Evolutionary conservation across 192 early-diverging fungal genomes (phyloP), one percentile per base, ranked within the genome.

Genomic region (Mortierella claussenii): DNA sequence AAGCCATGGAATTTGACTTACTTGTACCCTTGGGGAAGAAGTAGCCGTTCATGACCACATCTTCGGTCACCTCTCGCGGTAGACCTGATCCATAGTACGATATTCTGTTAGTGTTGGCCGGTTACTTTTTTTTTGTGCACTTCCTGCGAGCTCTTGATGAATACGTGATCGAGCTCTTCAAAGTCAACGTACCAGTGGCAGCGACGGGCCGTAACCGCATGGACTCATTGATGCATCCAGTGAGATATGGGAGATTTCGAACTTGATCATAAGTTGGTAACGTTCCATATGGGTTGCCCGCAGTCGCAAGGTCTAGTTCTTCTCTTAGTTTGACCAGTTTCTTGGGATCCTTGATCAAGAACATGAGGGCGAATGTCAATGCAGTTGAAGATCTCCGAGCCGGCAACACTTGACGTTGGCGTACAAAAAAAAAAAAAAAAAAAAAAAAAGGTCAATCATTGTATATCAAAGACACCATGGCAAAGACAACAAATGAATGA

Each of bases 161-260:
- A n/a, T n/a, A n/a, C n/a, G n/a, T n/a, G n/a, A n/a, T n/a, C n/a
- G n/a, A n/a, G n/a, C n/a, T n/a, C n/a, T n/a, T n/a, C n/a, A n/a
- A n/a, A n/a, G n/a, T n/a, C n/a, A n/a, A n/a, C n/a, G n/a, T 71
- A 71, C 68, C 68, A 20, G 69, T 59, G 18, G 69, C 60, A 3
- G 78, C 69, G 40, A 85, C 64, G 17, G 87, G 80, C 34, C 78
- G 52, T 5, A 87, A 26, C 18, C 86, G 73, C 80, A 85, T 75
- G 4, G 84, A 79, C 43, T 90, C 88, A 15, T 86, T 62, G 56
- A 88, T 80, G 11, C 86, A 81, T 8, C 79, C 82, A 34, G 76
- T 85, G 15, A 86, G 55, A 50, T 82, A 83, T 10, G 85, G 71
- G 7, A 88, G 47, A 37, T 78, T 51, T 5, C 84, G 82, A 18